Percentiles rank a stretch among this genome's conserved stretches.
Conservation (phyloP, 208 protist species). For the Phytomonas sp. region DNA sequence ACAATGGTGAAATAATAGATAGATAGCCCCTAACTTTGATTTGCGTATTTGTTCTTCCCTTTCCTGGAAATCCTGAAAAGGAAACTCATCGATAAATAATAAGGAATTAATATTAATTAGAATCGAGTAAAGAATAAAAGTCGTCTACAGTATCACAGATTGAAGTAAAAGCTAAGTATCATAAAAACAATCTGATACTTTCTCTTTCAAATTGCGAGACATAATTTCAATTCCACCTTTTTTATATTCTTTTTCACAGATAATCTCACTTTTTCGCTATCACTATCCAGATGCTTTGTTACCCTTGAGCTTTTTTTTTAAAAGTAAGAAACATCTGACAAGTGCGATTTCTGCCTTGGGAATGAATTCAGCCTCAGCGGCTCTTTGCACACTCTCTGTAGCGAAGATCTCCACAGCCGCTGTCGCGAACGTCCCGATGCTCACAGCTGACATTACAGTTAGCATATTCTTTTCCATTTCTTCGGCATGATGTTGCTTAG, state of each 20-base stretch:
- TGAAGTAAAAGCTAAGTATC: neutral
- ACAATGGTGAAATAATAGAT: slow-evolving; percentile 9
- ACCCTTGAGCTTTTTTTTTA: neutral
- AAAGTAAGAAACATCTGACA: slow-evolving; percentile 4
- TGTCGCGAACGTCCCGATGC: slow-evolving; percentile 12
- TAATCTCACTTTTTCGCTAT: neutral
- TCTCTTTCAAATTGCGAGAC: neutral
- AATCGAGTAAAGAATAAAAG: slow-evolving; percentile 15
- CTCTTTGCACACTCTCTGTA: slow-evolving; percentile 14
- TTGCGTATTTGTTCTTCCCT: slow-evolving; percentile 7
- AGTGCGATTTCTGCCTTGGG: slow-evolving; percentile 18
- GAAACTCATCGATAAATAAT: neutral
- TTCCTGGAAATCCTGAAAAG: slow-evolving; percentile 2
- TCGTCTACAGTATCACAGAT: neutral
- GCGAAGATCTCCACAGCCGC: slow-evolving; percentile 15
- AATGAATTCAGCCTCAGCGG: slow-evolving; percentile 11
- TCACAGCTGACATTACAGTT: slow-evolving; percentile 11
- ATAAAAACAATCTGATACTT: neutral
- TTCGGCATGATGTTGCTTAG: slow-evolving; percentile 36
- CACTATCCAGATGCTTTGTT: neutral
- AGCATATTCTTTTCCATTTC: slow-evolving; percentile 31
- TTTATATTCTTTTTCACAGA: neutral
- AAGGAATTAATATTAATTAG: slow-evolving; percentile 10
- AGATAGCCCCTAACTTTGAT: slow-evolving; percentile 6
- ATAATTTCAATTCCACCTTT: neutral